phyloP scores from a whole-genome alignment of 2,329 filamentous ascomycete species.

The Exophiala lecanii-corni region DNA sequence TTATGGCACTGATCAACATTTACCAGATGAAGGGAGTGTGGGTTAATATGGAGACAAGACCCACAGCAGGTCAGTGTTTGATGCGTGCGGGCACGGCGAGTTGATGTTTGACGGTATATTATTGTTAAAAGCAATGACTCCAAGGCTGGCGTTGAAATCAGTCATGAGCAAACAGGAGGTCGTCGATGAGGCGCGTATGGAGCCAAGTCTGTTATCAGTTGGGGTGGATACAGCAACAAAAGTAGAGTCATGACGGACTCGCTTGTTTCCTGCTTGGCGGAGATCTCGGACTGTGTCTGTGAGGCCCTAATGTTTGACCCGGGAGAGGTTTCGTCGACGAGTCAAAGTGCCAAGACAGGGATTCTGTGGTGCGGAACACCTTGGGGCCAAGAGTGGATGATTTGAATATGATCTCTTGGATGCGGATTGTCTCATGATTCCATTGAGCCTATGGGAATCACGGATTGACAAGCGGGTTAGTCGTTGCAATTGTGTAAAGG shows the following conservation, averaged over 20 bases:
- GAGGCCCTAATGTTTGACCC: too few species aligned
- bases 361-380: too few species aligned
- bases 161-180: background rate
- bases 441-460: background rate
- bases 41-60: background rate
- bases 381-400: background rate
- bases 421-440: background rate
- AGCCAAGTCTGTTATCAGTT: constrained; percentile 14
- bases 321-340: too few species aligned
- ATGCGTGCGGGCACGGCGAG: background rate
- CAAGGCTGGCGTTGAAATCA: background rate
- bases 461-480: background rate
- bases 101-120: background rate
- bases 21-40: background rate
- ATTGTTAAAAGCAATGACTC: background rate
- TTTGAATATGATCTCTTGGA: background rate
- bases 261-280: background rate
- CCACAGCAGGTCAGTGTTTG: too few species aligned
- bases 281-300: too few species aligned
- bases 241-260: background rate
- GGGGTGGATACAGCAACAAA: background rate
- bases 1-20: background rate
- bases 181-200: background rate
- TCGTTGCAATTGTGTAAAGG: background rate
- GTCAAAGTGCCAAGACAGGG: too few species aligned